Base-by-base conservation (phyloP, 768 basidiomycete species). In the Tylopilus subfusipes region DNA sequence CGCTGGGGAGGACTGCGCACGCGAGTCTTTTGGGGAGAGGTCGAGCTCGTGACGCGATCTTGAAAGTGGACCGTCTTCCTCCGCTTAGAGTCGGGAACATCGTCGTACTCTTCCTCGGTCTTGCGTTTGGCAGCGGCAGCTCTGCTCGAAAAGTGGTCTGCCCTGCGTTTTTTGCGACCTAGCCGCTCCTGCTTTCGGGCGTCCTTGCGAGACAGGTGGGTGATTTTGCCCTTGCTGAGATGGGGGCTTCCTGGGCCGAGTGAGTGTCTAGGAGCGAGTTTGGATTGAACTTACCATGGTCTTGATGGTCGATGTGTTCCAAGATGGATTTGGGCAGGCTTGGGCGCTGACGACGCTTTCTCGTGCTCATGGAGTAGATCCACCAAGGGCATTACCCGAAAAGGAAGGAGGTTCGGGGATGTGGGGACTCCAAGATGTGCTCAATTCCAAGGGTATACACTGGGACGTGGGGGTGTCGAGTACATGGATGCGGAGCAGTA, bases 141-240 rank as follows among this genome's bases (percentile, higher is more conserved):
- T 16, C 34, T 48, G 10, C 68, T 66, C 5, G 79, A 74, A 67
- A 86, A 86, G 63, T 79, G 81, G 36, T 77, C 73, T 0, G 85
- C 84, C 62, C 82, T 89, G 42, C 81, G 78, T 62, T 81, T 77
- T 66, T 88, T 92, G 48, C 75, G 75, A 42, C 74, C 75, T 1
- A 73, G 55, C n/a, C 88, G 78, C 27, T 79, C 80, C 60, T 83
- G 78, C 65, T 85, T 90, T 40, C 88, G 74, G 14, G 78, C 65
- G 45, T 86, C 86, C 66, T 83, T 89, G 52, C 87, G 78, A 44
- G 78, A 77, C 24, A 62, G 42, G 38, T 69, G 63, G 8, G n/a
- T 14, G 11, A 42, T 45, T 29, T 49, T 60, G 33, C 38, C 34
- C 43, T 48, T 60, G 45, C 18, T 31, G 33, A 44, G 59, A 53